These are phyloP conservation scores for Botrytis galanthina DNA, from an alignment of 2,329 filamentous ascomycete genomes.

Conservation along the genomic window DNA sequence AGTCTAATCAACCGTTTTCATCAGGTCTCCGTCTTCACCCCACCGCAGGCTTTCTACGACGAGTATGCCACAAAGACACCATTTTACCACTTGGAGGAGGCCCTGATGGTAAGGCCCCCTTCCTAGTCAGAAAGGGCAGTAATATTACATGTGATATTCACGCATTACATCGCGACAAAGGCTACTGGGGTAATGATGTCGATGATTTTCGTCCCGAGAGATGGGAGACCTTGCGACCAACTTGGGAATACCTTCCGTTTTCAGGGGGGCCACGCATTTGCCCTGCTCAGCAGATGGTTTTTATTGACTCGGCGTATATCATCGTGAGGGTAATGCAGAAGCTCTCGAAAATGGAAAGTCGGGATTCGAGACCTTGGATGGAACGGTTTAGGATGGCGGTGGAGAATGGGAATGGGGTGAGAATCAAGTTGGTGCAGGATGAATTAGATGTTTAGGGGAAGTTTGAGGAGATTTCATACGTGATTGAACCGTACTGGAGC, in stretches of 20 bases:
- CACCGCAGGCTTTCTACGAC: neutral
- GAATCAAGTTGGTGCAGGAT: neutral
- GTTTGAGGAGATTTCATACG: neutral
- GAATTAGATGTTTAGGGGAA: neutral
- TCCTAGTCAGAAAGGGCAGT: neutral
- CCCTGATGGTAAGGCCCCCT: neutral
- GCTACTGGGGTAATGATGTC: constrained; percentile 40
- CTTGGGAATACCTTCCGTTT: constrained; percentile 5
- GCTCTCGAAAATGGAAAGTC: neutral
- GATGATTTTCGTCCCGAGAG: neutral
- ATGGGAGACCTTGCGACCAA: neutral
- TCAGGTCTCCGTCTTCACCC: neutral
- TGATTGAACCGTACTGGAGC: neutral
- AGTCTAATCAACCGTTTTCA: neutral
- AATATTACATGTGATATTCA: neutral
- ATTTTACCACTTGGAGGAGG: neutral
- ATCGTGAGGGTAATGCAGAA: neutral
- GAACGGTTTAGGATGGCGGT: neutral
- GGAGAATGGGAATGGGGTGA: neutral
- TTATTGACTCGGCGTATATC: neutral
- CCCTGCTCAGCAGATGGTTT: neutral
- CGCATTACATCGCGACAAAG: neutral
- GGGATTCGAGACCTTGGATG: neutral
- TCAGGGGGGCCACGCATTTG: neutral
- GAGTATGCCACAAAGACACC: neutral